A percentile compares a stretch with the other conserved stretches of the same genome.
These are phyloP conservation scores for Trichoderma sp. DNA, from an alignment of 2,329 filamentous ascomycete genomes.

Conservation along the genomic window DNA sequence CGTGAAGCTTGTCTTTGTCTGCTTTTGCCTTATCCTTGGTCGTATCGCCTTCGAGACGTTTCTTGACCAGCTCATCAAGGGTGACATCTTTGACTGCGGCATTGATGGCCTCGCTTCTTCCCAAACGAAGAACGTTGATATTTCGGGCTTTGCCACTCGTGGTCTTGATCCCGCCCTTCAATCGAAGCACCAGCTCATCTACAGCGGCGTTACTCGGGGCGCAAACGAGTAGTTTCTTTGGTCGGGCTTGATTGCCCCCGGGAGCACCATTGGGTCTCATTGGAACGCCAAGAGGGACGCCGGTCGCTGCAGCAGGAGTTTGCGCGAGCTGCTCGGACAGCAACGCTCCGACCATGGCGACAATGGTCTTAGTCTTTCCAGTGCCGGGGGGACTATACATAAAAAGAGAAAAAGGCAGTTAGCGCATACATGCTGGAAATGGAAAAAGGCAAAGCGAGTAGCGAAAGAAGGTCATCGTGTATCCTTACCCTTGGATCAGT, in stretches of 20 bases:
- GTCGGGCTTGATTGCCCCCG: slow-evolving; percentile 36
- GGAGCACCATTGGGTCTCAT: slow-evolving; percentile 33
- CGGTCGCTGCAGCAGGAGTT: slow-evolving; percentile 34
- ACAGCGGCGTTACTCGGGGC: slow-evolving; percentile 99
- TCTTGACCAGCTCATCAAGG: slow-evolving; percentile 85
- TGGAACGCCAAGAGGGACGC: slow-evolving; percentile 37
- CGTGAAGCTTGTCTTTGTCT: slow-evolving; percentile 60
- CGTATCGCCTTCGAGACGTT: slow-evolving; percentile 63
- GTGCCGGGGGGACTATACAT: slow-evolving; percentile 77
- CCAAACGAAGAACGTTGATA: slow-evolving; percentile 85
- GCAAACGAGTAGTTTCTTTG: slow-evolving; percentile 90
- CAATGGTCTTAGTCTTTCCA: slow-evolving; percentile 97
- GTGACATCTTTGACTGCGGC: slow-evolving; percentile 86
- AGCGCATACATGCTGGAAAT: background rate
- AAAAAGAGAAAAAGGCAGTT: background rate
- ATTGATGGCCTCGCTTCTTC: slow-evolving; percentile 91
- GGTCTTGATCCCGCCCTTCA: slow-evolving; percentile 85
- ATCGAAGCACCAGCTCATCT: slow-evolving; percentile 89
- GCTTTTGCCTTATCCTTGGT: slow-evolving; percentile 59
- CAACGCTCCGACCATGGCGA: slow-evolving; percentile 90
- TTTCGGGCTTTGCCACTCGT: slow-evolving; percentile 70
- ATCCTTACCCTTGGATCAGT: slow-evolving; percentile 77
- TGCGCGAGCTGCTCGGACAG: slow-evolving; percentile 43
- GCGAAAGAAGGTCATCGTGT: background rate
- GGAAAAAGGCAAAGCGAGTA: background rate